Evolutionary conservation across 1,284 basidiomycete genomes (phyloP), one percentile per base, ranked within the genome.

Genomic region (Naganishia cerealis): DNA sequence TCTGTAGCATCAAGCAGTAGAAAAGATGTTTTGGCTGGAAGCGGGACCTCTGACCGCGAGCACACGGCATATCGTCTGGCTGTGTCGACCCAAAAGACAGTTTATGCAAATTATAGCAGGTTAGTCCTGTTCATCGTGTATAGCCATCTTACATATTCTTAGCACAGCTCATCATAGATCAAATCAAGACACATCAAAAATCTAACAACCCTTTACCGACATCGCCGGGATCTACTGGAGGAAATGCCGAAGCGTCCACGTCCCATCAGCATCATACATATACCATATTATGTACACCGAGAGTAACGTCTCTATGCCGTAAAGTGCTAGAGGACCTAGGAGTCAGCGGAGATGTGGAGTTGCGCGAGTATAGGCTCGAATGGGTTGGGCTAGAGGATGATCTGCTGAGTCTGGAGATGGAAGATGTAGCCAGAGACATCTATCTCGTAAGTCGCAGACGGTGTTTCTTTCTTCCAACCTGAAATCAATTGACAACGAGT

Each of bases 11-110:
- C 94, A 98, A 86, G 94, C 93, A 4, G 94, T 99, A 4, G 95
- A 98, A 82, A 96, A 96, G 83, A 95, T 99, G 90, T 97, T 96
- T 81, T 99, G 96, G 96, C 87, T 99, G 33, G 96, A 99, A 80
- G 78, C 87, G 9, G 93, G 92, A 36, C 88, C 91, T 12, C 81
- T 96, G 65, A 87, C 87, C 52, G 90, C 91, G 0, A 86, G 86
- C 3, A 94, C 94, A 3, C 87, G 90, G 39, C 95, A 94, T 72
- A 87, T 99, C 70, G 87, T 99, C 24, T 99, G 96, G 82, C 86
- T 99, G 18, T 96, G 92, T 78, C 86, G 94, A 36, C 93, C 96
- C 1, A 86, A 87, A 73, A 90, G 94, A 70, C 88, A 86, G 72
- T 88, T 89, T 81, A 88, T 94, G 80, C 90, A 90, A 79, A 88